Evolutionary conservation across 257 asterid genomes (phyloP), one percentile per base, ranked within the genome.

Genomic region (Solanum ossicruentum): DNA sequence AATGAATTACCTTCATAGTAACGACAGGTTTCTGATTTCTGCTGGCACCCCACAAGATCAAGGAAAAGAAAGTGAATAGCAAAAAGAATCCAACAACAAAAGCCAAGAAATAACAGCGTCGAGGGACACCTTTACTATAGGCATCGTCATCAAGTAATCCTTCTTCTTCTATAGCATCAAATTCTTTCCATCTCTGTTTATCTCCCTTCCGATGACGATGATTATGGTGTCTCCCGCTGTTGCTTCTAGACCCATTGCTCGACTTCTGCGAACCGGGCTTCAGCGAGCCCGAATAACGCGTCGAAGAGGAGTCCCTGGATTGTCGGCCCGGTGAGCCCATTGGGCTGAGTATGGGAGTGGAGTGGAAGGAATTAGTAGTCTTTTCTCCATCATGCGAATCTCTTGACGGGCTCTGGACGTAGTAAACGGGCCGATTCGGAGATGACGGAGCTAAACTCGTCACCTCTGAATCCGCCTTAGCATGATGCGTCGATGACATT

Each of bases 351-450:
- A 93, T 89, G 65, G 99, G 99, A 12, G 98, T 96, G 6, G 98
- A 96, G 80, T 93, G 99, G 88, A 95, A 95, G 0, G 99, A 96
- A 56, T 95, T 93, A 2, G 98, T 92, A 7, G 99, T 96, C 91
- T 96, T 96, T 84, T 94, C 99, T 1, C 99, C 98, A 61, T 96
- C 99, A 86, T 96, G 98, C 1, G 99, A 94, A 88, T 96, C 99
- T 82, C 99, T 63, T 12, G 99, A 96, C 32, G 99, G 98, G 60
- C 97, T 93, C 86, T 96, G 99, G 72, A 96, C 99, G 85, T 95
- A 96, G 92, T 96, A 96, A n/a, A 89, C 97, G 16, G 92, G 89
- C 84, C 98, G 92, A 56, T 93, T 93, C 17, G 99, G 98, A 9
- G 99, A 93, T 7, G 97, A 93, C 36, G 98, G 87, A 8, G 99